A percentile compares a stretch with the other conserved stretches of the same genome.
These are phyloP conservation scores for Primulina huaijiensis DNA, from an alignment of 257 asterid species.

Conservation along the genomic window DNA sequence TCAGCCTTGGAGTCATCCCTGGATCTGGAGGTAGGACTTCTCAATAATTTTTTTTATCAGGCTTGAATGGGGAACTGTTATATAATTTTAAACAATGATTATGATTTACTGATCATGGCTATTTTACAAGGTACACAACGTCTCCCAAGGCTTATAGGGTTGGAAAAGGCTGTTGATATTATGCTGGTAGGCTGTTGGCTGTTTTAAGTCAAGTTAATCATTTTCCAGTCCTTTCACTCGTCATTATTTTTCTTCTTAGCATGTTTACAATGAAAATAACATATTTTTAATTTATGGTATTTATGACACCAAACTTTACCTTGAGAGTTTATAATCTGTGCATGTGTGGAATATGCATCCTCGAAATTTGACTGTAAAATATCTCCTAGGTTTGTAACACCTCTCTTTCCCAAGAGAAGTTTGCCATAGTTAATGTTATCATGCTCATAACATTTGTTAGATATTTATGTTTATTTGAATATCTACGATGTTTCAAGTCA, in stretches of 20 bases:
- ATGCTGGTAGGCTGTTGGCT: slow-evolving; percentile 63
- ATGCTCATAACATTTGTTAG: slow-evolving; percentile 12
- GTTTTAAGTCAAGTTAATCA: background rate
- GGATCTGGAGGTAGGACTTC: slow-evolving; percentile 80
- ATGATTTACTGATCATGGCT: slow-evolving; percentile 22
- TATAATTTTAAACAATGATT: slow-evolving; percentile 20
- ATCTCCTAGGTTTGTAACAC: background rate
- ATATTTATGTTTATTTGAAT: slow-evolving; percentile 9
- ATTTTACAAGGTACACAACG: slow-evolving; percentile 79
- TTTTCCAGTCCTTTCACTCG: background rate
- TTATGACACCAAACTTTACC: background rate
- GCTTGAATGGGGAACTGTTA: slow-evolving; percentile 17
- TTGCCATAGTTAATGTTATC: slow-evolving; percentile 11
- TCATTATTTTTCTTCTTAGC: no score
- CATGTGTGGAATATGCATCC: background rate
- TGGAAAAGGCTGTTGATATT: slow-evolving; percentile 77
- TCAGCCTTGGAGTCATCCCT: slow-evolving; percentile 90
- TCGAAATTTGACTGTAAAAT: background rate
- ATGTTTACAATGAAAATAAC: background rate
- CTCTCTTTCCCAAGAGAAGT: slow-evolving; percentile 8
- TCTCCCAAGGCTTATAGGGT: slow-evolving; percentile 92
- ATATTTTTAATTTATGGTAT: no score
- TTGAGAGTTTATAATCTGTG: background rate
- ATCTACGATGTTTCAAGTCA: slow-evolving; percentile 43
- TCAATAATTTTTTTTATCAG: slow-evolving; percentile 19